phyloP scores from a whole-genome alignment of 306 rosid genomes.

The Cicer pinnatifidum region DNA sequence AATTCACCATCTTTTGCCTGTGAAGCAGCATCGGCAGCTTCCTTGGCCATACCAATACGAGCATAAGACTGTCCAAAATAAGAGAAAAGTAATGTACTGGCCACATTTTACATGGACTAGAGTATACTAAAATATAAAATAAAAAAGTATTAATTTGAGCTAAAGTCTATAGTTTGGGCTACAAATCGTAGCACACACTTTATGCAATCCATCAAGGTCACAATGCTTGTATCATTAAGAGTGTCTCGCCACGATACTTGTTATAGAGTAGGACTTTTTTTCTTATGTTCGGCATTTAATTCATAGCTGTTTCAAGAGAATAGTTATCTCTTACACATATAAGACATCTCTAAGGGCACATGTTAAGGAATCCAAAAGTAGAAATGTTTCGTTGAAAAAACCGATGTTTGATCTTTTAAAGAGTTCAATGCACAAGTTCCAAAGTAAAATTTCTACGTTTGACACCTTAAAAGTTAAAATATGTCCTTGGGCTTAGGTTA shows the following conservation, averaged over 20 bases:
- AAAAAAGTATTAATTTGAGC: constrained; percentile 3
- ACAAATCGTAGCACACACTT: background rate
- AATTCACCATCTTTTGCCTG: constrained; percentile 95
- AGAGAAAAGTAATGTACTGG: constrained; percentile 22
- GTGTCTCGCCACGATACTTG: background rate
- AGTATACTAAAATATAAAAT: background rate
- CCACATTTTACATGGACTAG: constrained; percentile 7
- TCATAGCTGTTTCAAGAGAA: background rate
- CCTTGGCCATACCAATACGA: constrained; percentile 95
- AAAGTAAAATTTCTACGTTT: too few relatives aligned
- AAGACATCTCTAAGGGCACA: too few relatives aligned
- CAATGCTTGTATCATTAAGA: too few relatives aligned
- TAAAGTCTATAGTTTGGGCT: background rate
- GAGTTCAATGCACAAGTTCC: too few relatives aligned
- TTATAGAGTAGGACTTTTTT: background rate
- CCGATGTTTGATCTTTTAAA: too few relatives aligned
- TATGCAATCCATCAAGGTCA: background rate
- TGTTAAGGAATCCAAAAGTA: too few relatives aligned
- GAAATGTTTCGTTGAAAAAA: too few relatives aligned
- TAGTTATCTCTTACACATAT: background rate
- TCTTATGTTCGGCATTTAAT: constrained; percentile 18
- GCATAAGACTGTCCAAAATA: constrained; percentile 75
- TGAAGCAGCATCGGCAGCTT: constrained; percentile 97
- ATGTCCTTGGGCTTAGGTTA: too few relatives aligned
- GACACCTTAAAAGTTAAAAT: too few relatives aligned